phyloP scores from a whole-genome alignment of 306 rosid species.

The Notholithocarpus densiflorus region DNA sequence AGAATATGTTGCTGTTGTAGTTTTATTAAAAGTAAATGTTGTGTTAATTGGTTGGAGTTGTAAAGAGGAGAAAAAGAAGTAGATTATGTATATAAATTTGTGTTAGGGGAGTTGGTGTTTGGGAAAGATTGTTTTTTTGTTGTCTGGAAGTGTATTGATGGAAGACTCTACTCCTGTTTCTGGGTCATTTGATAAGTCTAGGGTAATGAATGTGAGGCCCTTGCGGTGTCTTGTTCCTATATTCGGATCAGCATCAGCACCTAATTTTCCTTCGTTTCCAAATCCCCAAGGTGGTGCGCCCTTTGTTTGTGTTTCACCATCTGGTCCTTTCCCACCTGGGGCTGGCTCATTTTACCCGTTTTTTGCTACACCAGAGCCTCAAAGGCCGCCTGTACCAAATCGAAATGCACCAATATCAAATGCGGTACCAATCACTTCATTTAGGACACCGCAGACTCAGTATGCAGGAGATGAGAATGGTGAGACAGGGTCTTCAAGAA shows the following conservation, averaged over 20 bases:
- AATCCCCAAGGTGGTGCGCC: slow-evolving; percentile 79
- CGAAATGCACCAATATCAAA: slow-evolving; percentile 40
- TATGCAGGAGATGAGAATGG: slow-evolving; percentile 23
- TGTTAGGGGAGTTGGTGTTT: not conserved
- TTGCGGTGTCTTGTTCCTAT: slow-evolving; percentile 76
- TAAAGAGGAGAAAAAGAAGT: too few relatives aligned
- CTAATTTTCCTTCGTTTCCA: slow-evolving; percentile 51
- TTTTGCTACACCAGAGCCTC: slow-evolving; percentile 47
- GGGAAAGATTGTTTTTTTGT: slow-evolving; percentile 11
- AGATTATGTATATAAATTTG: not conserved
- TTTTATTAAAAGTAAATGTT: too few relatives aligned
- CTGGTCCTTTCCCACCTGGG: slow-evolving; percentile 89
- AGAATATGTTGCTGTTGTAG: too few relatives aligned
- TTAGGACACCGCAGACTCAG: slow-evolving; percentile 48
- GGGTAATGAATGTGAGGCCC: slow-evolving; percentile 82
- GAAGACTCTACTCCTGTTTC: slow-evolving; percentile 50
- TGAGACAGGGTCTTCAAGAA: slow-evolving; percentile 24
- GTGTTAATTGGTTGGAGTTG: too few relatives aligned
- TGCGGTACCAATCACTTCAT: slow-evolving; percentile 74
- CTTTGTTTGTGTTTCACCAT: slow-evolving; percentile 76
- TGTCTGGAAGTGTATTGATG: slow-evolving; percentile 42
- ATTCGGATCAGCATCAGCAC: slow-evolving; percentile 70
- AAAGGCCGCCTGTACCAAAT: slow-evolving; percentile 49
- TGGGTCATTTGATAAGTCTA: slow-evolving; percentile 74
- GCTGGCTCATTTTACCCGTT: slow-evolving; percentile 76